Percentiles rank a stretch among this genome's conserved stretches.
phyloP scores from a whole-genome alignment of 2,329 filamentous ascomycete genomes.

The Gaeumannomyces sp. region DNA sequence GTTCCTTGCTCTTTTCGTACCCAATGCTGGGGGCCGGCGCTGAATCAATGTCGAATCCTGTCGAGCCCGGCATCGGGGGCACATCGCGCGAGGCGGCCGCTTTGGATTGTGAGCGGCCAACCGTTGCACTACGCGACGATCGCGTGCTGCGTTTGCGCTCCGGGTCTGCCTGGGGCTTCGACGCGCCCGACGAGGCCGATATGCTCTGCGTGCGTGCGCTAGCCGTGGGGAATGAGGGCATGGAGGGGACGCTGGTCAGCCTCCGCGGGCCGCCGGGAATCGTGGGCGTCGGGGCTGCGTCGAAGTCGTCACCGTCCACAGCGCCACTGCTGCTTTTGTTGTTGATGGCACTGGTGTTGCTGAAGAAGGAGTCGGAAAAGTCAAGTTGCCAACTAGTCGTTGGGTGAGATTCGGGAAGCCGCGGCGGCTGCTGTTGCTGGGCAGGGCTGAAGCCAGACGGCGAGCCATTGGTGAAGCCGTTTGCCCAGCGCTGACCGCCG shows the following conservation, averaged over 20 bases:
- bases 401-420: not conserved
- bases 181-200: not conserved
- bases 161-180: conserved; percentile 10
- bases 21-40: conserved; percentile 53
- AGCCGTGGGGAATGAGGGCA: conserved; percentile 28
- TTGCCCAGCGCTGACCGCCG: conserved; percentile 52
- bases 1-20: conserved; percentile 52
- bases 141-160: conserved; percentile 53
- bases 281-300: conserved; percentile 80
- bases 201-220: not conserved
- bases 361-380: conserved; percentile 41
- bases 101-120: conserved; percentile 24
- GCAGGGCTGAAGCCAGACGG: conserved; percentile 73
- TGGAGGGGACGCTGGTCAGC: conserved; percentile 28
- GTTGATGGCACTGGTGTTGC: conserved; percentile 14
- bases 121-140: conserved; percentile 46
- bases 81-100: conserved; percentile 18
- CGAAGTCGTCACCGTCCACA: conserved; percentile 49
- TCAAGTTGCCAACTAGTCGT: conserved; percentile 37
- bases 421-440: conserved; percentile 28
- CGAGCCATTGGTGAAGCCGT: conserved; percentile 38
- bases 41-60: conserved; percentile 38
- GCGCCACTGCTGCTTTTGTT: conserved; percentile 1
- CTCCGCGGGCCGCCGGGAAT: conserved; percentile 71
- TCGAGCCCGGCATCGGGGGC: conserved; percentile 21